phyloP scores from a whole-genome alignment of 306 rosid species.

The Calophaca sinica region DNA sequence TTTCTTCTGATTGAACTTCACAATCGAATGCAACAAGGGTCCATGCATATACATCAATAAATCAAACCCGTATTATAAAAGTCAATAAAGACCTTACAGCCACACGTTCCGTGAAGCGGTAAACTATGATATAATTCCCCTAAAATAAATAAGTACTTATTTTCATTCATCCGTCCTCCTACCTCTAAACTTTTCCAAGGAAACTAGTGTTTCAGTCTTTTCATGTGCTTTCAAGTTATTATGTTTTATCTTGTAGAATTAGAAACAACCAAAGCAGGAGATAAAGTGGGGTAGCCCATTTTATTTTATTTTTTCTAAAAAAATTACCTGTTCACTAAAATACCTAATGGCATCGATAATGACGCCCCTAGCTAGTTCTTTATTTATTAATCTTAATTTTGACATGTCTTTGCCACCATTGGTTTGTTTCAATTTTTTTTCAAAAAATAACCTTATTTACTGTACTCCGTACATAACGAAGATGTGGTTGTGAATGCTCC shows the following conservation, averaged over 20 bases:
- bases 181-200: not conserved
- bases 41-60: not conserved
- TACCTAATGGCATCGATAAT: not conserved
- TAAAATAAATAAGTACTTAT: not conserved
- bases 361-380: not conserved
- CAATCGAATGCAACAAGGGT: slow-evolving; percentile 20
- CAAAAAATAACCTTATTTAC: slow-evolving; percentile 2
- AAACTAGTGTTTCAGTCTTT: slow-evolving; percentile 7
- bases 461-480: not conserved
- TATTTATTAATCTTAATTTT: not conserved
- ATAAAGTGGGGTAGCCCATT: slow-evolving; percentile 8
- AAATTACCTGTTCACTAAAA: not conserved
- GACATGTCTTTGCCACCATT: not conserved
- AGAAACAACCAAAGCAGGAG: slow-evolving; percentile 1
- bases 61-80: not conserved
- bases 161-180: not conserved
- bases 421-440: not conserved
- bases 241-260: not conserved
- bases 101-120: slow-evolving; percentile 13
- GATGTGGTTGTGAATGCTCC: slow-evolving; percentile 23
- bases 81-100: slow-evolving; percentile 34
- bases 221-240: not conserved
- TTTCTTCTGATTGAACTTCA: not conserved
- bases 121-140: not conserved
- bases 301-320: not conserved